Evolutionary conservation across 805 yeast genomes (phyloP).

Genomic region (Zygotorulaspora danielsina): DNA sequence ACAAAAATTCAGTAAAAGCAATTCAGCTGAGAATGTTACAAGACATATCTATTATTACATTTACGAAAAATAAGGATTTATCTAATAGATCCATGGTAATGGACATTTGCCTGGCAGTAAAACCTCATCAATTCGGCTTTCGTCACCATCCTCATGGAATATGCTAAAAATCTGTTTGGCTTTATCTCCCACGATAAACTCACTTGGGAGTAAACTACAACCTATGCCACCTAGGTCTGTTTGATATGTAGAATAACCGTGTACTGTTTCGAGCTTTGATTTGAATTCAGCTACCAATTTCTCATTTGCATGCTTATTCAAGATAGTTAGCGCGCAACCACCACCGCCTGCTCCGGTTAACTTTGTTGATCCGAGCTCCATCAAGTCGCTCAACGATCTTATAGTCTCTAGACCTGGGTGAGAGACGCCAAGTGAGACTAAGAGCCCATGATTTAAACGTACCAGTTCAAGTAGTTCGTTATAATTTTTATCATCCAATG

Average conservation of each 20-base stretch:
- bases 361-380: conserved; percentile 78
- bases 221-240: conserved; percentile 90
- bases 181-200: conserved; percentile 10
- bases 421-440: conserved; percentile 83
- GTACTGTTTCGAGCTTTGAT: conserved; percentile 32
- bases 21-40: no score
- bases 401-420: conserved; percentile 86
- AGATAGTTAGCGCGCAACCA: conserved; percentile 90
- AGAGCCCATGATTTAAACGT: conserved; percentile 79
- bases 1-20: no score
- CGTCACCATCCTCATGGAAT: conserved; percentile 14
- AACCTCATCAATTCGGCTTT: conserved; percentile 12
- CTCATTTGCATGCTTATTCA: conserved; percentile 43
- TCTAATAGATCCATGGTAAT: conserved; percentile 17
- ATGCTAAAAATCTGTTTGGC: conserved; percentile 8
- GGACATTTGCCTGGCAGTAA: conserved; percentile 18
- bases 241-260: conserved; percentile 69
- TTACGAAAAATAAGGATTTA: no score
- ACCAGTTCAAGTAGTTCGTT: conserved; percentile 53
- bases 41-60: no score
- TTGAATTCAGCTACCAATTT: conserved; percentile 36
- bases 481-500: conserved; percentile 43
- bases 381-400: conserved; percentile 57
- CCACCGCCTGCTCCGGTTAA: conserved; percentile 99
- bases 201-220: conserved; percentile 42